These are phyloP conservation scores for Leccinum rimulosum DNA, from an alignment of 768 basidiomycete species.

Conservation along the genomic window DNA sequence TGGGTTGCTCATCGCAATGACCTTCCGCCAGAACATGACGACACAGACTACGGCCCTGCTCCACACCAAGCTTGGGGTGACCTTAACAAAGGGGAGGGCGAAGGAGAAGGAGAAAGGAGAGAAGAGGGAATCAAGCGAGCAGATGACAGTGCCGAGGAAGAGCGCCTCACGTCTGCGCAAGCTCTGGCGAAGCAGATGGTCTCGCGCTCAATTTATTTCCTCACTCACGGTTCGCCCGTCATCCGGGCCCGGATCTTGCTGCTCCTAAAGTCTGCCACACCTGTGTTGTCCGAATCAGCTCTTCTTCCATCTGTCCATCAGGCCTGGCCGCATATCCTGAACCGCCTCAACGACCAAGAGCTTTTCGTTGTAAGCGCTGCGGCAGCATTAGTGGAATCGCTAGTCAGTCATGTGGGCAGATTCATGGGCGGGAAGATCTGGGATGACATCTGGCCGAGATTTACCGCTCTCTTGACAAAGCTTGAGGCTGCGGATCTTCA, in stretches of 20 bases:
- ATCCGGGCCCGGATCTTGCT: conserved; percentile 82
- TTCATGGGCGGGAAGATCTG: conserved; percentile 86
- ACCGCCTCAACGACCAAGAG: conserved; percentile 71
- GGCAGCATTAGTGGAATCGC: conserved; percentile 65
- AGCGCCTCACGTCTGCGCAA: conserved; percentile 67
- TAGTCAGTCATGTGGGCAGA: conserved; percentile 69
- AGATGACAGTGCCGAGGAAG: conserved; percentile 37
- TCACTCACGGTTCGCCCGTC: conserved; percentile 84
- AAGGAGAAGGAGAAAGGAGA: conserved; percentile 21
- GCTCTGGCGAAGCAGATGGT: conserved; percentile 81
- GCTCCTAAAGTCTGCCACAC: conserved; percentile 70
- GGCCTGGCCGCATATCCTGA: conserved; percentile 93
- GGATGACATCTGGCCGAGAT: conserved; percentile 93
- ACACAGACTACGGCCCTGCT: conserved; percentile 54
- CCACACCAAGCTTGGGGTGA: conserved; percentile 60
- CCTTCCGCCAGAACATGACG: conserved; percentile 36
- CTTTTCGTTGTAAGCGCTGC: conserved; percentile 79
- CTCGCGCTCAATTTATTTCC: conserved; percentile 81
- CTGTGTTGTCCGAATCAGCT: conserved; percentile 67
- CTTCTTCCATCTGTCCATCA: conserved; percentile 83
- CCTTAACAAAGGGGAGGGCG: conserved; percentile 23
- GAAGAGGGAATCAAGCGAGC: conserved; percentile 10
- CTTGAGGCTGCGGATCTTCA: conserved; percentile 62
- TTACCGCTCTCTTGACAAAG: conserved; percentile 55
- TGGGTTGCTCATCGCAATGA: conserved; percentile 60